Evolutionary conservation across 306 rosid genomes (phyloP).

Genomic region (Citrullus colocynthis): DNA sequence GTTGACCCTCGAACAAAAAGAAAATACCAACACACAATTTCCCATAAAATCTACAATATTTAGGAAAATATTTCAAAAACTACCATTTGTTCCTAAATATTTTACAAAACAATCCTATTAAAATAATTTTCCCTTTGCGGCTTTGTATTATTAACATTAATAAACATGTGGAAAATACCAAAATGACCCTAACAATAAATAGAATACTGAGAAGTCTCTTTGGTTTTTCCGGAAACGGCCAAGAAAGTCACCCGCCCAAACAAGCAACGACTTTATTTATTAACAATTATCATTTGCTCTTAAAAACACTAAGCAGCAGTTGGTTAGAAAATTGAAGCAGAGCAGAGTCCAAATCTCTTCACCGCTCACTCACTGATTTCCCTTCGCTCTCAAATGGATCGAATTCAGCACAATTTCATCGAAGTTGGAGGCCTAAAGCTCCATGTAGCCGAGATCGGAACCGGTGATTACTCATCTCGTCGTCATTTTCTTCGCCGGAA

Average conservation of each 20-base stretch:
- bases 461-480: conserved; percentile 20
- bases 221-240: not conserved
- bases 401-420: conserved; percentile 53
- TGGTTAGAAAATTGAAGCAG: not conserved
- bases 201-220: no score
- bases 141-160: no score
- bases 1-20: no score
- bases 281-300: no score
- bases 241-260: not conserved
- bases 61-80: no score
- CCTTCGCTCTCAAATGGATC: conserved; percentile 10
- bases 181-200: no score
- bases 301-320: not conserved
- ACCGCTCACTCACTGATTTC: not conserved
- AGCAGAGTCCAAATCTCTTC: not conserved
- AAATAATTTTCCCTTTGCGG: no score
- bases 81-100: no score
- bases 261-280: not conserved
- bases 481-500: not conserved
- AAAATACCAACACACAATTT: no score
- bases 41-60: no score
- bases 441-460: conserved; percentile 56
- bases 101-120: no score
- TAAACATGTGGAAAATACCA: no score
- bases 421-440: conserved; percentile 38